Evolutionary conservation across 805 yeast species (phyloP).

Genomic region (Candida verbasci): DNA sequence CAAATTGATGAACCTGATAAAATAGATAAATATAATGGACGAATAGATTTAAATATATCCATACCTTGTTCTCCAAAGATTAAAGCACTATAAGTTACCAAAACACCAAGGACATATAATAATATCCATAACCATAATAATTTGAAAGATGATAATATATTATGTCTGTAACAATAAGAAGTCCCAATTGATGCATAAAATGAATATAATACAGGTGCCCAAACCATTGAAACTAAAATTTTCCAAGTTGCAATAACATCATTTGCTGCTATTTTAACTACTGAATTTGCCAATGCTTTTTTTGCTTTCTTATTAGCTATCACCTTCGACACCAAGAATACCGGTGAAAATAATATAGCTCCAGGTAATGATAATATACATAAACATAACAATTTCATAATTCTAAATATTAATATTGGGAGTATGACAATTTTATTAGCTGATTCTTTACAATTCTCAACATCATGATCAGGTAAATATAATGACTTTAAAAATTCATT

Average conservation of each 20-base stretch:
- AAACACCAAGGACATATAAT: constrained; percentile 58
- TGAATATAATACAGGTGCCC: constrained; percentile 82
- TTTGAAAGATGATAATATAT: constrained; percentile 16
- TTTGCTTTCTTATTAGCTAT: constrained; percentile 71
- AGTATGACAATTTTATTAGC: constrained; percentile 44
- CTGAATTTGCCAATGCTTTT: constrained; percentile 77
- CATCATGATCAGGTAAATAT: constrained; percentile 54
- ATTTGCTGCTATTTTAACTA: constrained; percentile 86
- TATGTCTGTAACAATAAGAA: constrained; percentile 22
- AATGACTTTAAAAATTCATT: constrained; percentile 52
- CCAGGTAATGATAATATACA: constrained; percentile 80
- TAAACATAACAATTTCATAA: constrained; percentile 51
- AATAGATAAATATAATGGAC: constrained; percentile 71
- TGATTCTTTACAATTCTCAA: constrained; percentile 51
- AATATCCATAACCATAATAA: constrained; percentile 42
- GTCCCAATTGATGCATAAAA: constrained; percentile 69
- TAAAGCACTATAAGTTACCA: constrained; percentile 85
- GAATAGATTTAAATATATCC: constrained; percentile 78
- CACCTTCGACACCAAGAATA: constrained; percentile 70
- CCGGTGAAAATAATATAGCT: constrained; percentile 80
- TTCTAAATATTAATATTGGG: constrained; percentile 53
- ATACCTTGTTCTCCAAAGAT: constrained; percentile 90
- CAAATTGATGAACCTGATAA: constrained; percentile 52
- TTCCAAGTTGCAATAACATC: constrained; percentile 99
- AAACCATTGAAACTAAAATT: constrained; percentile 78